A percentile compares a stretch with the other conserved stretches of the same genome.
Evolutionary conservation across 2,329 filamentous ascomycete species (phyloP).

Genomic region (Aspergillus uvarum): DNA sequence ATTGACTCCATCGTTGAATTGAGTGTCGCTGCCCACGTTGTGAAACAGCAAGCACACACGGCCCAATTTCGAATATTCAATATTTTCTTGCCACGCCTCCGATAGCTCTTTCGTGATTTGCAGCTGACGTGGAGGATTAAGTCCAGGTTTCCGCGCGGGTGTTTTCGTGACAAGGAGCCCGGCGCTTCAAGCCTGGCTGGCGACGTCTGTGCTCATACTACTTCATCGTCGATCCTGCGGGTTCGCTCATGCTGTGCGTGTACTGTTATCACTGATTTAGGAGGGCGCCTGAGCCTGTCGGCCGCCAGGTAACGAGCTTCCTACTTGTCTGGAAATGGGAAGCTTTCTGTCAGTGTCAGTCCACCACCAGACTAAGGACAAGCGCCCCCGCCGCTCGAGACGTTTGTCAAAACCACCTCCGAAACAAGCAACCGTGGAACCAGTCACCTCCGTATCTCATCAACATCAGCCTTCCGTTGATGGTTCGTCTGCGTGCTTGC

Average conservation of each 20-base stretch:
- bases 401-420: constrained; percentile 40
- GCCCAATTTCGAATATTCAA: background rate
- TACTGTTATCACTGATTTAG: constrained; percentile 6
- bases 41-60: background rate
- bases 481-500: constrained; percentile 13
- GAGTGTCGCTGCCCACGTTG: background rate
- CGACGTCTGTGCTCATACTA: background rate
- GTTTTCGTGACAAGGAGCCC: background rate
- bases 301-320: background rate
- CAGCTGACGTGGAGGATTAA: background rate
- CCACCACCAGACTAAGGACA: constrained; percentile 26
- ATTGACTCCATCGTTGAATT: background rate
- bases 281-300: constrained; percentile 15
- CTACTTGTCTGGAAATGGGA: constrained; percentile 31
- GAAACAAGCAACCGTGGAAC: constrained; percentile 21
- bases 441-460: constrained; percentile 13
- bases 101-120: background rate
- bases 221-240: background rate
- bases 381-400: constrained; percentile 34
- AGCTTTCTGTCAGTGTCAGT: constrained; percentile 33
- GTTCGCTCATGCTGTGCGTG: constrained; percentile 3
- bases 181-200: background rate
- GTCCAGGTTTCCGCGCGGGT: background rate
- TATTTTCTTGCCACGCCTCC: background rate
- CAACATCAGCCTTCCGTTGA: constrained; percentile 12